phyloP scores from a whole-genome alignment of 768 basidiomycete genomes.

The Mycena indigotica region DNA sequence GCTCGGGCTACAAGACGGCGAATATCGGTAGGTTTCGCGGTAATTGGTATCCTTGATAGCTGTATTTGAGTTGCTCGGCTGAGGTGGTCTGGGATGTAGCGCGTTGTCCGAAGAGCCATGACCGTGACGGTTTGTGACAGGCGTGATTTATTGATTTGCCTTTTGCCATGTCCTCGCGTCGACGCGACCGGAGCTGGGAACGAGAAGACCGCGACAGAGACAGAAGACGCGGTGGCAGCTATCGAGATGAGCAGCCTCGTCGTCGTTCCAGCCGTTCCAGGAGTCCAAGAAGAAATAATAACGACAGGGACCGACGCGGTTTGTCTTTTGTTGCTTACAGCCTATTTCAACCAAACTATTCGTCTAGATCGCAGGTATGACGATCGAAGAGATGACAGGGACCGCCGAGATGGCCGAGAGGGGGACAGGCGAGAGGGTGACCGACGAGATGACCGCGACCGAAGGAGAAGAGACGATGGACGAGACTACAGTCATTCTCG shows the following conservation, averaged over 20 bases:
- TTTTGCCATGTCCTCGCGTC: constrained; percentile 57
- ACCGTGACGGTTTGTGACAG: constrained; percentile 14
- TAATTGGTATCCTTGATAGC: constrained; percentile 51
- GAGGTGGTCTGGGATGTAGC: constrained; percentile 9
- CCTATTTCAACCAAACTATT: neutral
- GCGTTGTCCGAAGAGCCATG: constrained; percentile 9
- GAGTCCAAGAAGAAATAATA: constrained; percentile 48
- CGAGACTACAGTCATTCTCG: constrained; percentile 40
- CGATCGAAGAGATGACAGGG: constrained; percentile 30
- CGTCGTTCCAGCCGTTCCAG: constrained; percentile 54
- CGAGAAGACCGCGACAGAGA: constrained; percentile 51
- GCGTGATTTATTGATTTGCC: neutral
- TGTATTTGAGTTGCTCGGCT: constrained; percentile 44
- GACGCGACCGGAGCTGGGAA: constrained; percentile 69
- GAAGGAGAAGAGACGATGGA: constrained; percentile 38
- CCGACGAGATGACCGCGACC: constrained; percentile 34
- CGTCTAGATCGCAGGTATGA: constrained; percentile 28
- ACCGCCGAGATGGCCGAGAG: constrained; percentile 42
- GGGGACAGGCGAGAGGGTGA: constrained; percentile 42
- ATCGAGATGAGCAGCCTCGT: constrained; percentile 42
- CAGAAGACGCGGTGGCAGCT: constrained; percentile 38
- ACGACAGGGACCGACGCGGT: constrained; percentile 43
- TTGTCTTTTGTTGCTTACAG: neutral
- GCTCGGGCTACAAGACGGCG: constrained; percentile 44
- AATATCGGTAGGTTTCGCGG: constrained; percentile 59